Evolutionary conservation across 225 moss, liverwort and hornwort species (phyloP).

Genomic region (Bryum argenteum): DNA sequence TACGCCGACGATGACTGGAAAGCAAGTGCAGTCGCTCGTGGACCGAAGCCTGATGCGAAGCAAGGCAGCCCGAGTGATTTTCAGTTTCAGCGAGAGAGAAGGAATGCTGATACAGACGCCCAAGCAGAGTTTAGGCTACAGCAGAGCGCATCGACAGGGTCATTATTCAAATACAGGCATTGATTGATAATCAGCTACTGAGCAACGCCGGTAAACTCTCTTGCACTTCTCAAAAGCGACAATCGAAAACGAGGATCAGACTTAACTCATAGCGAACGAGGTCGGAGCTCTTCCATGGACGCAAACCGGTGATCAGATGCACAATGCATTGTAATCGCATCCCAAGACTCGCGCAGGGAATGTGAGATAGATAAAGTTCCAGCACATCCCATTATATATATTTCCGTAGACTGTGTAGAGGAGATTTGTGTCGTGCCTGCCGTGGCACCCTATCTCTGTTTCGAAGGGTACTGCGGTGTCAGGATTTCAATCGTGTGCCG

Average conservation of each 20-base stretch:
- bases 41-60: conserved; percentile 12
- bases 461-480: conserved; percentile 19
- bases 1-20: conserved; percentile 38
- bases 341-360: background rate
- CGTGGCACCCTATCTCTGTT: conserved; percentile 6
- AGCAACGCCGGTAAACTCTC: background rate
- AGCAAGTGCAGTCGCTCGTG: background rate
- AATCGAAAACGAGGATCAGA: conserved; percentile 33
- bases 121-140: conserved; percentile 28
- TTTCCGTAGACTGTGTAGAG: conserved; percentile 12
- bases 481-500: conserved; percentile 26
- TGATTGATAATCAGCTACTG: conserved; percentile 11
- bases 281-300: conserved; percentile 15
- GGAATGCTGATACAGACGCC: conserved; percentile 1
- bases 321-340: background rate
- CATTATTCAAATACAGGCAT: conserved; percentile 25
- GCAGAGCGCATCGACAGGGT: conserved; percentile 25
- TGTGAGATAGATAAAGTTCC: background rate
- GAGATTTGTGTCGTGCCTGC: conserved; percentile 33
- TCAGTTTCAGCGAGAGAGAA: conserved; percentile 18
- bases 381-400: background rate
- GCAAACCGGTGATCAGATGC: conserved; percentile 6
- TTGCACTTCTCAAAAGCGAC: conserved; percentile 2
- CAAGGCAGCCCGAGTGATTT: conserved; percentile 17
- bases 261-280: conserved; percentile 25